Evolutionary conservation across 345 rosid genomes (phyloP), one percentile per base, ranked within the genome.

Genomic region (Dipteronia sinensis): DNA sequence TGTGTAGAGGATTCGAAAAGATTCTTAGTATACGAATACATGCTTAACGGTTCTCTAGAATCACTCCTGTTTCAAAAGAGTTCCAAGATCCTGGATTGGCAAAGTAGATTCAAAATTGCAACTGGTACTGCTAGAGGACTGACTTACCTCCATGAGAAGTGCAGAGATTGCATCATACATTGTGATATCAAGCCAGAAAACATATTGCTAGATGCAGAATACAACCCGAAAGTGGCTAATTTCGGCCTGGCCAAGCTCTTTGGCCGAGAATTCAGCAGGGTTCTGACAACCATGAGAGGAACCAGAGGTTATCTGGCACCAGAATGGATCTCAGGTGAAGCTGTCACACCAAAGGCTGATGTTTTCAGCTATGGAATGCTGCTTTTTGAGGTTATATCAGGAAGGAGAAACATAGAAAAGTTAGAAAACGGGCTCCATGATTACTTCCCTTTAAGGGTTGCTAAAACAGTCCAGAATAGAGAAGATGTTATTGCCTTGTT

Each of bases 351-450:
- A 40, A 82, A 79, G 69, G 80, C 58, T 7, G 80, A 79, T 68
- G 82, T 82, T 63, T 79, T 75, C 53, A 72, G 85, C 67, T 79
- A 75, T 53, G 85, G 82, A 10, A 72, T 79, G 66, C 75, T 82
- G 23, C 73, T 82, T 6, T 53, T 72, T 68, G 78, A 79, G 71
- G 29, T 82, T 12, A 55, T 82, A 29, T 76, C 80, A 49, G 82
- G 82, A 23, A 67, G 71, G 69, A 61, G 74, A 82, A 76, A 78
- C 73, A 66, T 8, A 20, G 80, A 68, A 13, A 6, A n/a, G 11
- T 34, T 29, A 10, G 78, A 29, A 2, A 56, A 10, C 15, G 78
- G 61, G 10, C 25, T 3, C 1, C 25, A 16, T 5, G 56, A 74
- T 22, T 81, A 72, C 65, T 81, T 68, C 22, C 81, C 84, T 58